These are phyloP conservation scores for Physocladia obscura DNA, from an alignment of 192 early-diverging fungal species.

Conservation along the genomic window DNA sequence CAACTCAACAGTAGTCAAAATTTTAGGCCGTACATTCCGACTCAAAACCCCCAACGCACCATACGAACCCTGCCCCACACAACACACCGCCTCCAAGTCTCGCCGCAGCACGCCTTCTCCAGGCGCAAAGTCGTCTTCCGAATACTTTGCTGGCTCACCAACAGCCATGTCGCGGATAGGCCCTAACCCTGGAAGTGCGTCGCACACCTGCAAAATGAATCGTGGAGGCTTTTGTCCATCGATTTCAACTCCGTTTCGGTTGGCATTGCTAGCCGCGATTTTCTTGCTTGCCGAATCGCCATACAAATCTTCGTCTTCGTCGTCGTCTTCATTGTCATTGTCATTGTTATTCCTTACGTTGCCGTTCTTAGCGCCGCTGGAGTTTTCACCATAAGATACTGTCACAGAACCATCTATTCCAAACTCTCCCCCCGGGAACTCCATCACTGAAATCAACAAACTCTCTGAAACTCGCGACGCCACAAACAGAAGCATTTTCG, in stretches of 20 bases:
- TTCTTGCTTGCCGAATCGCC: conserved; percentile 27
- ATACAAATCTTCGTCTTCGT: conserved; percentile 42
- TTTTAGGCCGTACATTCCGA: conserved; percentile 60
- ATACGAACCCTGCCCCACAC: conserved; percentile 54
- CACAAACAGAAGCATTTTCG: conserved; percentile 67
- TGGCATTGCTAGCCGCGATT: not conserved
- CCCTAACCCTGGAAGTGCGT: conserved; percentile 75
- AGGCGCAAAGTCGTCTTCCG: conserved; percentile 28
- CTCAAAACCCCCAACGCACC: conserved; percentile 64
- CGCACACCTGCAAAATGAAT: conserved; percentile 70
- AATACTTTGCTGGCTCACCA: conserved; percentile 55
- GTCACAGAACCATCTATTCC: not conserved
- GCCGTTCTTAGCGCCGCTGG: too few relatives aligned
- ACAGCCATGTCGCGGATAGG: conserved; percentile 74
- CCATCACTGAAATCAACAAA: conserved; percentile 65
- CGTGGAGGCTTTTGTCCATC: conserved; percentile 32
- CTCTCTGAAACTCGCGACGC: conserved; percentile 68
- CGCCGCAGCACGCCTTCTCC: conserved; percentile 7
- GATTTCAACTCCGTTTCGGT: conserved; percentile 9
- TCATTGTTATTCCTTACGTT: too few relatives aligned
- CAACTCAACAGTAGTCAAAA: conserved; percentile 57
- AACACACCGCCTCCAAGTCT: conserved; percentile 60
- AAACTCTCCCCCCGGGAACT: conserved; percentile 18
- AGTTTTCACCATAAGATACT: conserved; percentile 1
- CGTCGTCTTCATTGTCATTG: conserved; percentile 33